Evolutionary conservation across 176 grass and related monocot species (phyloP).

Genomic region (Eremochloa ophiuroides): DNA sequence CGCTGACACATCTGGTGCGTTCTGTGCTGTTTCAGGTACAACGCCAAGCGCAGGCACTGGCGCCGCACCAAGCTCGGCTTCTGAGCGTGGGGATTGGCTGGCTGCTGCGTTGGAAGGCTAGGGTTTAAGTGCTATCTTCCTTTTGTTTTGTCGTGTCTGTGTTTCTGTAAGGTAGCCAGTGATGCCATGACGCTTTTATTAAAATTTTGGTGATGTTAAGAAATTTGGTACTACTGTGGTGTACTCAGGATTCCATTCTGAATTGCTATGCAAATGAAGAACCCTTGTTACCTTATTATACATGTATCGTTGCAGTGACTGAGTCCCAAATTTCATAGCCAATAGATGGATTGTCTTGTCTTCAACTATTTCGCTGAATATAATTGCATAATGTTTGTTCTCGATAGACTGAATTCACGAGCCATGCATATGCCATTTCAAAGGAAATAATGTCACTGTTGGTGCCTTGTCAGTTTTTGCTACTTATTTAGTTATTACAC

Average conservation of each 20-base stretch:
- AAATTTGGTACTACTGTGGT: conserved; percentile 1
- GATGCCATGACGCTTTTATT: conserved; percentile 39
- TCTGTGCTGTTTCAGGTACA: conserved; percentile 54
- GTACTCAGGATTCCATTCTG: conserved; percentile 29
- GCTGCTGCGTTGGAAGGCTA: conserved; percentile 17
- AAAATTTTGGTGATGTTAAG: conserved; percentile 32
- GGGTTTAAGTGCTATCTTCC: conserved; percentile 32
- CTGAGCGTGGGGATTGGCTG: conserved; percentile 29
- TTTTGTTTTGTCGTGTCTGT: conserved; percentile 28
- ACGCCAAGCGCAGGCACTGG: conserved; percentile 98
- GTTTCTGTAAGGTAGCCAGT: conserved; percentile 43
- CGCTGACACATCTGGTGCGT: not conserved
- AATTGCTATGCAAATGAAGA: conserved; percentile 16
- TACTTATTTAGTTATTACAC: not conserved
- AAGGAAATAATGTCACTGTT: not conserved
- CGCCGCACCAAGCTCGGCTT: conserved; percentile 97
- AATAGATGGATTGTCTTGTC: not conserved
- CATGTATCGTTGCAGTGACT: not conserved
- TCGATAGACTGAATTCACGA: not conserved
- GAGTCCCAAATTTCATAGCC: not conserved
- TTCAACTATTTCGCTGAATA: not conserved
- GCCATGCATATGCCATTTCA: not conserved
- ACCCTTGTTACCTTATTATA: not conserved
- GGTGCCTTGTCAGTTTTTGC: not conserved
- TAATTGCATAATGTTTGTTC: not conserved